Base-by-base conservation (phyloP, 2,329 filamentous ascomycete species). In the Trichoderma pleuroti region DNA sequence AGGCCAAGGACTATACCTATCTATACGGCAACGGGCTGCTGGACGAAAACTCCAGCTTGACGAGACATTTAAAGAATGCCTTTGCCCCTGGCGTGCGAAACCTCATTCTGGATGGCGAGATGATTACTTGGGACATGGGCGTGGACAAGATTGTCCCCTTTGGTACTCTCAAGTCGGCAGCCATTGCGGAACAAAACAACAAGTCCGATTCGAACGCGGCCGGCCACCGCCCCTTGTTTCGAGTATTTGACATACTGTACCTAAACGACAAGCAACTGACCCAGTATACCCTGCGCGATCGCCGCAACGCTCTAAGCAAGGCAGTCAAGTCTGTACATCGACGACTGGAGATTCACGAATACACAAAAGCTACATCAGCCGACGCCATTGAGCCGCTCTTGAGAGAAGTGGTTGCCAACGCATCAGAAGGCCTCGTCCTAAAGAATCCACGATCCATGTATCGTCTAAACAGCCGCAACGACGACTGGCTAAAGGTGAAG, bases 401-500 rank as follows among this genome's bases (percentile, higher is more conserved):
- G 4, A 90, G 94, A 18, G 89, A 91, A 72, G 93, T 98, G 2
- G 91, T 99, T 10, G 93, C 92, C 2, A 92, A 95, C 73, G 90
- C 93, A 0, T 95, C 92, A 0, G 96, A 98, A 80, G 96, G 96
- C 2, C 85, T 98, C 0, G 94, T 99, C 0, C 83, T 98, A 66
- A 99, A 99, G 83, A 98, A 97, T 73, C 96, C 96, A 9, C 87
- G 91, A 6, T 97, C 94, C 0, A 87, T 89, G 76, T 99, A 99
- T 79, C 87, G 89, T 8, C 86, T 98, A 11, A 97, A 97, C 77
- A 92, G 93, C 74, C 91, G 96, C 61, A 96, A 97, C 76, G 93
- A 97, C 75, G 93, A 97, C 80, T 99, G 96, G 96, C 91, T 98
- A 82, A 99, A 99, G 79, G 94, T 99, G 10, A 99, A 99, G 77